A percentile compares a stretch with the other conserved stretches of the same genome.
Conservation (phyloP, 169 alveolate genomes). For the Eimeria nieschulzi region DNA sequence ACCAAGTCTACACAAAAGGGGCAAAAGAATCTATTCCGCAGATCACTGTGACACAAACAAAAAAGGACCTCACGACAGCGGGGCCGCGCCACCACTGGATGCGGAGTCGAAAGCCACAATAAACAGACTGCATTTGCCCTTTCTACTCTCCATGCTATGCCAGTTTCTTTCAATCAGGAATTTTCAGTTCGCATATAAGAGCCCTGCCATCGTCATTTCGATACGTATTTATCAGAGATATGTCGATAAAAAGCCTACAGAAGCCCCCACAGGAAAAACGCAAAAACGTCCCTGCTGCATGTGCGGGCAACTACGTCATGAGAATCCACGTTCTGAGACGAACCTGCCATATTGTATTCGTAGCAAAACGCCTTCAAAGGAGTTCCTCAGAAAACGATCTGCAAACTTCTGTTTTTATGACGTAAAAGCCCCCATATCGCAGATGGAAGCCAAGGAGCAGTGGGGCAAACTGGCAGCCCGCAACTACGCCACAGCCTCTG, state of each 20-base stretch:
- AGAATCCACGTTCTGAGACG: not conserved
- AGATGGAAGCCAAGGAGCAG: slow-evolving; percentile 41
- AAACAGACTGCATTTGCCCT: not conserved
- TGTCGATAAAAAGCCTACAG: not conserved
- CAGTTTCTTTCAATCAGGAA: not conserved
- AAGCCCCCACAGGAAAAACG: too few relatives aligned
- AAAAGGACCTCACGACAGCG: not conserved
- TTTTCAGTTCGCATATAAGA: not conserved
- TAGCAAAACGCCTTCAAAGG: slow-evolving; percentile 54
- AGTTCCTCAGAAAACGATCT: slow-evolving; percentile 58
- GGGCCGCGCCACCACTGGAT: not conserved
- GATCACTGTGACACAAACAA: not conserved
- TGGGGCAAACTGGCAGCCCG: slow-evolving; percentile 23
- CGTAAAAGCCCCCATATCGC: slow-evolving; percentile 10
- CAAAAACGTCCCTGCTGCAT: not conserved
- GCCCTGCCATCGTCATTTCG: not conserved
- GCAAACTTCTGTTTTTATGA: slow-evolving; percentile 27
- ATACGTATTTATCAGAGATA: not conserved
- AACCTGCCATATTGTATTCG: slow-evolving; percentile 61
- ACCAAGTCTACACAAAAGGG: not conserved
- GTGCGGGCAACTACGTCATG: not conserved
- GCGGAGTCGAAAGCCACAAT: not conserved
- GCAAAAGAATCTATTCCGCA: not conserved
- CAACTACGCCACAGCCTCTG: not conserved
- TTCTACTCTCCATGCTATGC: too few relatives aligned